phyloP scores from a whole-genome alignment of 2,329 filamentous ascomycete genomes.

The Aureobasidium lini region DNA sequence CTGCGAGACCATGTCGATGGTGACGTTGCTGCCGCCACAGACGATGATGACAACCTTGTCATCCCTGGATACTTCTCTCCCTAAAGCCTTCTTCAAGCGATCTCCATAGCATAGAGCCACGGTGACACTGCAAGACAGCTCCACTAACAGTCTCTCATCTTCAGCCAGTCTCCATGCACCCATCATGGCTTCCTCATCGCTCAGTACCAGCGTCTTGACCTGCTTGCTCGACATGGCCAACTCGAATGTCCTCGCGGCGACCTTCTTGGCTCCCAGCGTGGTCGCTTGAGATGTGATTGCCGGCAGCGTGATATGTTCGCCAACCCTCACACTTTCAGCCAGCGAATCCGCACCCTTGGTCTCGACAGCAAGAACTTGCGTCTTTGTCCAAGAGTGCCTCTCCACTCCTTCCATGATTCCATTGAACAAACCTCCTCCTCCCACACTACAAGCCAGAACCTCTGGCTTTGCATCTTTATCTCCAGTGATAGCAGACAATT shows the following conservation, averaged over 20 bases:
- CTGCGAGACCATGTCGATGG: slow-evolving; percentile 42
- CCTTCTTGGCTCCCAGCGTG: slow-evolving; percentile 64
- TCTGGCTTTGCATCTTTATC: slow-evolving; percentile 45
- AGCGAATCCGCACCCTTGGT: slow-evolving; percentile 68
- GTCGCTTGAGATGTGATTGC: slow-evolving; percentile 70
- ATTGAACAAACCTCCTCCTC: slow-evolving; percentile 72
- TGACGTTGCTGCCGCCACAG: slow-evolving; percentile 60
- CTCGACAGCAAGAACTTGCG: slow-evolving; percentile 63
- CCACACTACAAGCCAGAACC: slow-evolving; percentile 68
- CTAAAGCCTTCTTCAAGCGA: slow-evolving; percentile 48
- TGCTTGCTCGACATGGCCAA: slow-evolving; percentile 47
- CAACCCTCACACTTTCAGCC: slow-evolving; percentile 51
- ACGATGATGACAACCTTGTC: slow-evolving; percentile 77
- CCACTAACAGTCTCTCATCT: slow-evolving; percentile 73
- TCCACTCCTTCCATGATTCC: slow-evolving; percentile 66
- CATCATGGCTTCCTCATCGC: slow-evolving; percentile 70
- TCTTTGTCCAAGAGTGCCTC: slow-evolving; percentile 29
- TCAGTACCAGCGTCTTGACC: slow-evolving; percentile 56
- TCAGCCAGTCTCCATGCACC: slow-evolving; percentile 72
- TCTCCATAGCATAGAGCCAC: slow-evolving; percentile 62
- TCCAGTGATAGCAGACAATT: slow-evolving; percentile 29
- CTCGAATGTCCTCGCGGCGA: slow-evolving; percentile 60
- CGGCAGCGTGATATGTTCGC: slow-evolving; percentile 50
- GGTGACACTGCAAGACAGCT: slow-evolving; percentile 77
- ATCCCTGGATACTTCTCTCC: slow-evolving; percentile 55